These are phyloP conservation scores for Aspergillus oerlinghausenensis DNA, from an alignment of 2,329 filamentous ascomycete species.

Conservation along the genomic window DNA sequence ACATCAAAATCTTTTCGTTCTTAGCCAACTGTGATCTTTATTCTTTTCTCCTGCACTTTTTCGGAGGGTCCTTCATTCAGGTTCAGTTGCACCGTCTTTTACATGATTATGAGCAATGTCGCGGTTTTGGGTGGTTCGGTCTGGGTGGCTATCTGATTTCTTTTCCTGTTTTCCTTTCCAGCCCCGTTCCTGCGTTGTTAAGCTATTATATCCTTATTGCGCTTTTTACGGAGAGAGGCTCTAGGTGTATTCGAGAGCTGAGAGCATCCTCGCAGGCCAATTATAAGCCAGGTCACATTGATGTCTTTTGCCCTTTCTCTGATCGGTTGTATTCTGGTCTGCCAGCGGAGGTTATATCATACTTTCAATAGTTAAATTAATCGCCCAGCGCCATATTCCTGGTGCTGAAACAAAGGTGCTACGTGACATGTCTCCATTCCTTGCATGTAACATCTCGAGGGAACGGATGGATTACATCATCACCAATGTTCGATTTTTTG, in stretches of 20 bases:
- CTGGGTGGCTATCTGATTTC: conserved; percentile 20
- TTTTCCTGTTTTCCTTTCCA: background rate
- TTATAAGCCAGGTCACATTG: background rate
- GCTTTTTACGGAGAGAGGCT: conserved; percentile 5
- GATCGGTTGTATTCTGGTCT: background rate
- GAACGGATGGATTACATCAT: background rate
- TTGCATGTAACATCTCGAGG: background rate
- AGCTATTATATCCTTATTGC: conserved; percentile 8
- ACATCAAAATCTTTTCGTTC: conserved; percentile 11
- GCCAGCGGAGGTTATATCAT: background rate
- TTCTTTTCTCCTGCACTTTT: conserved; percentile 11
- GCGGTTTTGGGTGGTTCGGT: conserved; percentile 20
- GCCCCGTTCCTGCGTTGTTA: conserved; percentile 1
- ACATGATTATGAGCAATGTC: conserved; percentile 25
- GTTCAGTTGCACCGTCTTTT: conserved; percentile 7
- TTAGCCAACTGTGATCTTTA: conserved; percentile 1
- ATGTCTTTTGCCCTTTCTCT: background rate
- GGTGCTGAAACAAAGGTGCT: background rate
- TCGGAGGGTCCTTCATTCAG: background rate
- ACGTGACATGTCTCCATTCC: background rate
- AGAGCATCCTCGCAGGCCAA: background rate
- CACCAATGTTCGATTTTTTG: background rate
- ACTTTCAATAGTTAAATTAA: background rate
- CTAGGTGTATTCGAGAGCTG: conserved; percentile 5
- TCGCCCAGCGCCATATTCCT: background rate